phyloP scores from a whole-genome alignment of 805 yeast genomes.

The Candida vaughaniae region DNA sequence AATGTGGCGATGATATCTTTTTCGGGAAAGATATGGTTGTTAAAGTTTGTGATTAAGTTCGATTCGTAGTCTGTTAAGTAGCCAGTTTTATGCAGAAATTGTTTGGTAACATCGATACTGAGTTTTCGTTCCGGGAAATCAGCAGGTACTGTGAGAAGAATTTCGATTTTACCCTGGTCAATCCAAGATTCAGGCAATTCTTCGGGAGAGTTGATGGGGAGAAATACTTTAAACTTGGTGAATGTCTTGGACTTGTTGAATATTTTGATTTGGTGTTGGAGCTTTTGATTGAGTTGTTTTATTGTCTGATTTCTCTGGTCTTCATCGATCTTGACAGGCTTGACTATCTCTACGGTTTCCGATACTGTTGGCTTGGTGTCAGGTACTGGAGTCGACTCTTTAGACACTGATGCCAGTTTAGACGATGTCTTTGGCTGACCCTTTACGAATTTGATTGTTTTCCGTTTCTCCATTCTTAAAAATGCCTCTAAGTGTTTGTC shows the following conservation, averaged over 20 bases:
- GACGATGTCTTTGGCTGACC: constrained; percentile 9
- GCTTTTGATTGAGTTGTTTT: constrained; percentile 27
- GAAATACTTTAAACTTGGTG: constrained; percentile 28
- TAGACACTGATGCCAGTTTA: constrained; percentile 1
- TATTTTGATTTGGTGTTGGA: constrained; percentile 23
- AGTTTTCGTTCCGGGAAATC: constrained; percentile 29
- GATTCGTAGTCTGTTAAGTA: constrained; percentile 19
- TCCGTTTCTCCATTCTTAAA: constrained; percentile 56
- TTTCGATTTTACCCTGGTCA: constrained; percentile 23
- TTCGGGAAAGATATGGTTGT: constrained; percentile 13
- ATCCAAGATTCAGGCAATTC: constrained; percentile 31
- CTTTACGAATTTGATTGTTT: constrained; percentile 60
- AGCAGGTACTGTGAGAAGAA: constrained; percentile 32
- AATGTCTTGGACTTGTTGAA: constrained; percentile 25
- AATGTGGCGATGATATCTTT: constrained; percentile 23
- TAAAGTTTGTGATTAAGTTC: constrained; percentile 24
- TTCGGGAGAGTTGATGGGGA: constrained; percentile 24
- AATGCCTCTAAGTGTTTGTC: constrained; percentile 60
- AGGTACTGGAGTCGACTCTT: constrained; percentile 5
- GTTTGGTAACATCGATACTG: constrained; percentile 23
- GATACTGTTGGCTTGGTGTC: not conserved
- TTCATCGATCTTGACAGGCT: constrained; percentile 7
- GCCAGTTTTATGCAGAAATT: constrained; percentile 28
- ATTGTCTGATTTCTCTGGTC: constrained; percentile 13
- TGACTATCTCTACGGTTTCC: not conserved